Base-by-base conservation (phyloP, 2,329 filamentous ascomycete species). In the Aschersonia sp. region DNA sequence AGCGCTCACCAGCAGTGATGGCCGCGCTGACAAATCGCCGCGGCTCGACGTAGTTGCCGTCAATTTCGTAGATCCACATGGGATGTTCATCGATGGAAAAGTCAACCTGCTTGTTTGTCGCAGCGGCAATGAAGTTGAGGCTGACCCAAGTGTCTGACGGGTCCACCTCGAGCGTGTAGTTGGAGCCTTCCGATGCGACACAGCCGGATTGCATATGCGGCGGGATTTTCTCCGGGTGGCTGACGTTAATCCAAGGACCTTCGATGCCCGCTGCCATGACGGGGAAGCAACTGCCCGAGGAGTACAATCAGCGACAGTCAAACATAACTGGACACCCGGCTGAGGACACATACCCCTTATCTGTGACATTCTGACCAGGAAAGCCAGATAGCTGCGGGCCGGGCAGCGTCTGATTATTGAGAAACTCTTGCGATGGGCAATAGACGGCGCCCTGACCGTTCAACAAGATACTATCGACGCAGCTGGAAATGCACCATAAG, bases 21-120 rank as follows among this genome's bases (percentile, higher is more conserved):
- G 45, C n/a, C 2, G 37, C 42, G 3, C 37, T 58, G 14, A 67
- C 60, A 30, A 60, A 47, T 6, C 47, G 42, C 4, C 45, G 49
- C 0, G 68, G 68, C 41, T 65, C 57, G 11, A 71, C 60, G 48
- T 63, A 70, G 30, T 59, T 57, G 1, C 68, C 68, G 48, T 71
- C 68, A 22, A 65, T 58, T 10, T 63, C 66, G 46, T 69, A 71
- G 6, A 71, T 55, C 48, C 59, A 67, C 59, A 71, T 60, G 2
- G 61, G 59, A 49, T 70, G 68, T 43, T 65, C 60, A 50, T 71
- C 68, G 32, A 71, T 66, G 5, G 63, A 64, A 35, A 49, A 49
- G 6, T 30, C 68, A 30, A 47, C 14, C 12, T 33, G 29, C 33
- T 42, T 45, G 31, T 14, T 12, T 9, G 49, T 37, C 43, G 60